phyloP scores from a whole-genome alignment of 2,329 filamentous ascomycete species.

The Neonectria sp. region DNA sequence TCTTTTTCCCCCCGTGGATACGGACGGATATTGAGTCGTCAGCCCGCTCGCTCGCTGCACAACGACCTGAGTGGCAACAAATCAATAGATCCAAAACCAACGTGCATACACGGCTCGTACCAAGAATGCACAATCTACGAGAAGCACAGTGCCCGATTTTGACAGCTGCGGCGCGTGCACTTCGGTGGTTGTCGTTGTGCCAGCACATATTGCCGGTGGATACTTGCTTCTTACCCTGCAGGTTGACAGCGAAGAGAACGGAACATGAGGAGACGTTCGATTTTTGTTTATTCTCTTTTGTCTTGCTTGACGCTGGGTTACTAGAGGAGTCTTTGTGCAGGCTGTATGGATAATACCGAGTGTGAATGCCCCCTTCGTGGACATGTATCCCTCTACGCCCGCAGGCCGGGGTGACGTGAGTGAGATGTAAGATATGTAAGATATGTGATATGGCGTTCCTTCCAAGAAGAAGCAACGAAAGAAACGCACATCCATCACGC shows the following conservation, averaged over 20 bases:
- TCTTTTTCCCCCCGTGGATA: neutral
- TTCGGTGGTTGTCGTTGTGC: neutral
- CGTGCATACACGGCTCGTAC: neutral
- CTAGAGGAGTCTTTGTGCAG: neutral
- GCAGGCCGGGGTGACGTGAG: neutral
- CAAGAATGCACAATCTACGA: neutral
- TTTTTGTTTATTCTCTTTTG: neutral
- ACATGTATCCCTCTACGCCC: neutral
- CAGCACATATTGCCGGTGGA: conserved; percentile 2
- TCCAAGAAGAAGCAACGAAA: neutral
- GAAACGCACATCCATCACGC: neutral
- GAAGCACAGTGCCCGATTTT: neutral
- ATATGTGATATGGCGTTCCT: neutral
- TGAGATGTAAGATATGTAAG: neutral
- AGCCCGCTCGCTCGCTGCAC: neutral
- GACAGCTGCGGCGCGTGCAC: neutral
- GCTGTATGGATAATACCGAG: neutral
- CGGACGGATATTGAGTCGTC: no score
- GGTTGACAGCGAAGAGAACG: neutral
- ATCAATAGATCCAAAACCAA: conserved; percentile 1
- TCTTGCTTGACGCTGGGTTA: neutral
- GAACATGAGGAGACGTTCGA: neutral
- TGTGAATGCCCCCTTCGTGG: neutral
- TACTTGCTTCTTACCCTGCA: conserved; percentile 1
- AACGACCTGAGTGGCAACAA: neutral